A percentile compares a stretch with the other conserved stretches of the same genome.
phyloP scores from a whole-genome alignment of 176 grass and related monocot genomes.

The Musa beccarii region DNA sequence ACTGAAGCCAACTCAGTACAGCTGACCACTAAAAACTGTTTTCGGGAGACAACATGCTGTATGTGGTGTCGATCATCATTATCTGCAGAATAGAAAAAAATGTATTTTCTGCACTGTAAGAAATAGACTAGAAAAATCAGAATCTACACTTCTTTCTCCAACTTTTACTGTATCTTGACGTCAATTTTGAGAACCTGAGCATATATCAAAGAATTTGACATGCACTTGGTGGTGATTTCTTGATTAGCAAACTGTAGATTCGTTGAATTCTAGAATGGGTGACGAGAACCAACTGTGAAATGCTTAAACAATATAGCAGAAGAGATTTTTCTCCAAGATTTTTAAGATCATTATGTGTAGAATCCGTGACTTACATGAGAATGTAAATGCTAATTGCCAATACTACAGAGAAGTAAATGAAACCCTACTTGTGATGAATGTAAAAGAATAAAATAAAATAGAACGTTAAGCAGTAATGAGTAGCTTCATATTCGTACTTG shows the following conservation, averaged over 20 bases:
- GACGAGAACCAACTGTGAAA: no score
- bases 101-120: not conserved
- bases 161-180: no score
- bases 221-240: no score
- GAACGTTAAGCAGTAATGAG: not conserved
- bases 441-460: not conserved
- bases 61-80: slow-evolving; percentile 55
- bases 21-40: not conserved
- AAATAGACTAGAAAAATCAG: not conserved
- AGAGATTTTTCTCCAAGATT: no score
- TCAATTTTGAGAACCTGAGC: no score
- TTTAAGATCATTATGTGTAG: not conserved
- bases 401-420: not conserved
- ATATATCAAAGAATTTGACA: no score
- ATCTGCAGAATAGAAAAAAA: slow-evolving; percentile 35
- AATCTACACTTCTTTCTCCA: no score
- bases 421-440: not conserved
- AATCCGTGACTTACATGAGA: not conserved
- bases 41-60: not conserved
- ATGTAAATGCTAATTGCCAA: not conserved
- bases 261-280: no score
- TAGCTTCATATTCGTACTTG: slow-evolving; percentile 36
- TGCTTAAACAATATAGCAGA: no score
- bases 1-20: not conserved
- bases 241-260: no score